Conservation (phyloP, 495 filamentous ascomycete species). For the Parathielavia hyrcaniae region DNA sequence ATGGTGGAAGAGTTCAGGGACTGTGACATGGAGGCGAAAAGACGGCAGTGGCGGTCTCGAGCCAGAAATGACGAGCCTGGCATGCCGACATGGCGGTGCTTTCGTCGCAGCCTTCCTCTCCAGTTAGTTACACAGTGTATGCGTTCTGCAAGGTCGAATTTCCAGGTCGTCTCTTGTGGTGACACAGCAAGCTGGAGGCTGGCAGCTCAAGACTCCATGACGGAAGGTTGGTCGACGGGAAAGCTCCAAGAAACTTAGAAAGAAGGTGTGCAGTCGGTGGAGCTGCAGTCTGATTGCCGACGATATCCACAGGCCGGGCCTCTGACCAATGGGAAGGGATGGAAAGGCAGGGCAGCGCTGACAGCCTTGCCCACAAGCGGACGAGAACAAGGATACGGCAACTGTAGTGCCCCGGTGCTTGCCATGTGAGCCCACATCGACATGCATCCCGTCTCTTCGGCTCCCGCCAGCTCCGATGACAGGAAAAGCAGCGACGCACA, state of each 20-base stretch:
- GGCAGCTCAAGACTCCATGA: neutral
- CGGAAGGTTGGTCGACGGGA: neutral
- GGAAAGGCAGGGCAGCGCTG: neutral
- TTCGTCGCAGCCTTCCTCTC: neutral
- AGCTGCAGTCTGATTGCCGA: neutral
- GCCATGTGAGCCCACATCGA: neutral
- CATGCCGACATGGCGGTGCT: slow-evolving; percentile 29
- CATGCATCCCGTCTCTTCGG: neutral
- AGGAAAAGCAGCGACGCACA: neutral
- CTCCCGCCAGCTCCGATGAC: neutral
- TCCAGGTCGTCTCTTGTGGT: neutral
- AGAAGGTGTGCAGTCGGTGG: no score
- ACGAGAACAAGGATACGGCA: neutral
- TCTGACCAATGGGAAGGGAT: neutral
- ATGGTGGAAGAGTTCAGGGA: slow-evolving; percentile 15
- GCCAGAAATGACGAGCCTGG: slow-evolving; percentile 20
- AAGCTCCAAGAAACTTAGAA: neutral
- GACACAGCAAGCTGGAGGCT: neutral
- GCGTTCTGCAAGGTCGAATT: neutral
- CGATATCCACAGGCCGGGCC: neutral
- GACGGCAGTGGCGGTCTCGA: slow-evolving; percentile 19
- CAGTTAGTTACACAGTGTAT: neutral
- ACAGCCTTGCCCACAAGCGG: no score
- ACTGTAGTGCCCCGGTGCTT: neutral
- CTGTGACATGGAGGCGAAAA: slow-evolving; percentile 2